These are phyloP conservation scores for Mycena rebaudengoi DNA, from an alignment of 768 basidiomycete genomes.

Conservation along the genomic window DNA sequence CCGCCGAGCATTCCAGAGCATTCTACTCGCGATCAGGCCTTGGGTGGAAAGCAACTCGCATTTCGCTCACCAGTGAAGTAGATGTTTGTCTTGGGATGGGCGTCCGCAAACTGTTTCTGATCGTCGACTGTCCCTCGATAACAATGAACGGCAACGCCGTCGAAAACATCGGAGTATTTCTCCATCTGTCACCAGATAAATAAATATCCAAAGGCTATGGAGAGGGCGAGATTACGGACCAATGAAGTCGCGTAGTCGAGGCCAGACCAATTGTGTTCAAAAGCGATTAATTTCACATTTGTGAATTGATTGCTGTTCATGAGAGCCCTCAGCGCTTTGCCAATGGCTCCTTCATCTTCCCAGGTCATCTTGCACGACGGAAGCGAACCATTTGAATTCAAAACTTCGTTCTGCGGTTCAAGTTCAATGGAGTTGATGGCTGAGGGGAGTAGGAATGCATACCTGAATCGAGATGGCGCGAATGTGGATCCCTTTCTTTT, in stretches of 20 bases:
- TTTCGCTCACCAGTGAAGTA: not conserved
- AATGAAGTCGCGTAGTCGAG: slow-evolving; percentile 1
- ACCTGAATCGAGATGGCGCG: slow-evolving; percentile 9
- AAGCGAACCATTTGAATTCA: not conserved
- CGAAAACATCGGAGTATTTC: not conserved
- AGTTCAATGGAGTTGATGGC: too few species aligned
- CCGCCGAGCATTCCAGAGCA: slow-evolving; percentile 6
- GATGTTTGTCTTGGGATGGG: not conserved
- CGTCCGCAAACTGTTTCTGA: slow-evolving; percentile 4
- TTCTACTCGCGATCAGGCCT: not conserved
- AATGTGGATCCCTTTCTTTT: not conserved
- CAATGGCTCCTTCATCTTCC: slow-evolving; percentile 10
- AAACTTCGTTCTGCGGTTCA: slow-evolving; percentile 6
- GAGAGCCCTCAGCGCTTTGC: not conserved
- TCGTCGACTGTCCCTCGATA: not conserved
- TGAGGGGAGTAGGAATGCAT: not conserved
- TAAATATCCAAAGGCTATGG: too few species aligned
- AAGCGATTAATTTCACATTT: slow-evolving; percentile 8
- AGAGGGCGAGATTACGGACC: not conserved
- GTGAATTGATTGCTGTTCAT: slow-evolving; percentile 5
- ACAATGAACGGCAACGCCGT: slow-evolving; percentile 7
- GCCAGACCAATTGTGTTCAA: slow-evolving; percentile 5
- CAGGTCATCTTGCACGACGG: slow-evolving; percentile 14
- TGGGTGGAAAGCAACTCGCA: not conserved
- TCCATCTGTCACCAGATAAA: too few species aligned